phyloP scores from a whole-genome alignment of 2,329 filamentous ascomycete genomes.

The Epichloe festucae region DNA sequence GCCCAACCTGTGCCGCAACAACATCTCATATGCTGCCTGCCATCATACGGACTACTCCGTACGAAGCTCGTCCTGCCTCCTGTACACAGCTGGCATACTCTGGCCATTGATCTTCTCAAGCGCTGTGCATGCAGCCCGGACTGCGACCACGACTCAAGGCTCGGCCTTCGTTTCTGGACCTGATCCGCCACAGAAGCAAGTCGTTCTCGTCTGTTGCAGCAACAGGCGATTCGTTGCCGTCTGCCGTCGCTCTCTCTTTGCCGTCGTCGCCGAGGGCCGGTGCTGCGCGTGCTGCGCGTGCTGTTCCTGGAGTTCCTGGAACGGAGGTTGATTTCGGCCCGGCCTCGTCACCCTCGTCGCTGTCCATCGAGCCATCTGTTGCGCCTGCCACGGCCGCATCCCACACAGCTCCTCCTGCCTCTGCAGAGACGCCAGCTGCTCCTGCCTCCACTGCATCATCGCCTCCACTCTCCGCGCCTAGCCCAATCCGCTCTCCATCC shows the following conservation, averaged over 20 bases:
- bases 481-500: constrained; percentile 3
- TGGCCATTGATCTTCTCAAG: background rate
- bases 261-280: constrained; percentile 2
- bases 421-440: background rate
- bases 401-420: background rate
- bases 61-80: background rate
- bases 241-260: constrained; percentile 1
- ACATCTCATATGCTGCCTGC: background rate
- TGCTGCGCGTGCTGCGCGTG: background rate
- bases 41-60: background rate
- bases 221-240: background rate
- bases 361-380: background rate
- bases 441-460: constrained; percentile 20
- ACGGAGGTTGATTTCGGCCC: background rate
- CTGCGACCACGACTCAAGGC: constrained; percentile 36
- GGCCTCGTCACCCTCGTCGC: background rate
- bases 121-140: constrained; percentile 36
- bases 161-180: constrained; percentile 40
- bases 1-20: background rate
- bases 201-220: constrained; percentile 2
- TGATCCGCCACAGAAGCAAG: constrained; percentile 27
- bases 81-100: background rate
- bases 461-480: constrained; percentile 14
- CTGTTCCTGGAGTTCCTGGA: constrained; percentile 1
- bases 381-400: background rate